These are phyloP conservation scores for Chloropicon primus DNA, from an alignment of 139 green algal genomes.

Conservation along the genomic window DNA sequence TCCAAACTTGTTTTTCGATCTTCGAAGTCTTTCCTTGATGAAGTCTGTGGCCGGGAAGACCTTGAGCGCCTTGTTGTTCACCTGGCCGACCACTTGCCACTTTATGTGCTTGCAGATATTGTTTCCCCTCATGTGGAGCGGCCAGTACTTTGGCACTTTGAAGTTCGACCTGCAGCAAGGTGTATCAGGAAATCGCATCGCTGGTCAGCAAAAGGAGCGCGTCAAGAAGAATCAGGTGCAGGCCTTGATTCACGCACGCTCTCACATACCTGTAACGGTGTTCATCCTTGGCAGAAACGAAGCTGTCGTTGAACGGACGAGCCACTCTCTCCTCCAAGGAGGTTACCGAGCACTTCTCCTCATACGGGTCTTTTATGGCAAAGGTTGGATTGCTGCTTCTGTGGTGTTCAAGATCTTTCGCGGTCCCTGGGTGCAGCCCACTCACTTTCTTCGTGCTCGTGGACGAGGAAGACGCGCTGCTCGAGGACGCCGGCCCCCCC, in stretches of 20 bases:
- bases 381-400: background rate
- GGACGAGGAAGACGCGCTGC: no score
- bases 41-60: background rate
- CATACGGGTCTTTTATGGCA: background rate
- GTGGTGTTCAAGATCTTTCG: background rate
- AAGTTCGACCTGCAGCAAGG: no score
- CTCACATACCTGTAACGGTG: background rate
- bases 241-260: no score
- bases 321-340: background rate
- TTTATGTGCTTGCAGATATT: background rate
- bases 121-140: background rate
- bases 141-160: background rate
- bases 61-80: background rate
- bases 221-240: no score
- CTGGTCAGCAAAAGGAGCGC: no score
- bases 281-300: background rate
- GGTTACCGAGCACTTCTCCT: background rate
- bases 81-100: background rate
- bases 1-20: background rate
- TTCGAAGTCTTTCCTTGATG: background rate
- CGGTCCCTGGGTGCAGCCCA: background rate
- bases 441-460: no score
- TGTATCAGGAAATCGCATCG: no score
- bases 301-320: background rate
- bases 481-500: background rate